These are phyloP conservation scores for Pseudocercospora cruenta DNA, from an alignment of 2,329 filamentous ascomycete genomes.

Conservation along the genomic window DNA sequence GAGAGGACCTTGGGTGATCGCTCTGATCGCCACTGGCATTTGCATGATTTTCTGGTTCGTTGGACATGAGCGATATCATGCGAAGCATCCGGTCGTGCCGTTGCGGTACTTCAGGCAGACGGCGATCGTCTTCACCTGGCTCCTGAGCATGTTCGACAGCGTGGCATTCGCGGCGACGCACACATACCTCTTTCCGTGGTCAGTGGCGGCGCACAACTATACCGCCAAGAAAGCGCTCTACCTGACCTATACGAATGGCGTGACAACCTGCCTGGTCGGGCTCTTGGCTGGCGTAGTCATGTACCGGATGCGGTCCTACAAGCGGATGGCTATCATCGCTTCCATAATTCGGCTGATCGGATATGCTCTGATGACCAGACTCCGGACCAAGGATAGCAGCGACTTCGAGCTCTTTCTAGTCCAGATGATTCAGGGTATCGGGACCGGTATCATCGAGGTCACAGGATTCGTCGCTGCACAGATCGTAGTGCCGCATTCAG, in stretches of 20 bases:
- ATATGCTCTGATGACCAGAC: slow-evolving; percentile 56
- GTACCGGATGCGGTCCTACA: slow-evolving; percentile 50
- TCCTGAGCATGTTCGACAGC: slow-evolving; percentile 48
- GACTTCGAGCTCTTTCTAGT: slow-evolving; percentile 53
- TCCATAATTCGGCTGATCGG: slow-evolving; percentile 50
- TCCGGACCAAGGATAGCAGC: slow-evolving; percentile 50
- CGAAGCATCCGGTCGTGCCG: slow-evolving; percentile 52
- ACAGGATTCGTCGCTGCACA: slow-evolving; percentile 34
- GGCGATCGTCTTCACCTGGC: slow-evolving; percentile 48
- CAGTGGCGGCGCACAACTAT: slow-evolving; percentile 48
- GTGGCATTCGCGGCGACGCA: slow-evolving; percentile 52
- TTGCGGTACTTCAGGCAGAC: slow-evolving; percentile 50
- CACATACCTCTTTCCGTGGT: slow-evolving; percentile 55
- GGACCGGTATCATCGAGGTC: slow-evolving; percentile 52
- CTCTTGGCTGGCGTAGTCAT: slow-evolving; percentile 51
- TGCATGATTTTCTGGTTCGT: slow-evolving; percentile 49
- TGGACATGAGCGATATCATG: slow-evolving; percentile 53
- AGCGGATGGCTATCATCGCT: slow-evolving; percentile 51
- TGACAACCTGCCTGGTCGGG: slow-evolving; percentile 42
- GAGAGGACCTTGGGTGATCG: slow-evolving; percentile 52
- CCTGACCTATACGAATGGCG: slow-evolving; percentile 40
- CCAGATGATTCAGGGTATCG: slow-evolving; percentile 54
- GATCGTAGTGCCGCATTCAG: slow-evolving; percentile 49
- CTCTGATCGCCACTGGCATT: slow-evolving; percentile 50
- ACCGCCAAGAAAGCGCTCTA: slow-evolving; percentile 49